A percentile compares a stretch with the other conserved stretches of the same genome.
phyloP scores from a whole-genome alignment of 768 basidiomycete genomes.

The Termitomyces sp. region DNA sequence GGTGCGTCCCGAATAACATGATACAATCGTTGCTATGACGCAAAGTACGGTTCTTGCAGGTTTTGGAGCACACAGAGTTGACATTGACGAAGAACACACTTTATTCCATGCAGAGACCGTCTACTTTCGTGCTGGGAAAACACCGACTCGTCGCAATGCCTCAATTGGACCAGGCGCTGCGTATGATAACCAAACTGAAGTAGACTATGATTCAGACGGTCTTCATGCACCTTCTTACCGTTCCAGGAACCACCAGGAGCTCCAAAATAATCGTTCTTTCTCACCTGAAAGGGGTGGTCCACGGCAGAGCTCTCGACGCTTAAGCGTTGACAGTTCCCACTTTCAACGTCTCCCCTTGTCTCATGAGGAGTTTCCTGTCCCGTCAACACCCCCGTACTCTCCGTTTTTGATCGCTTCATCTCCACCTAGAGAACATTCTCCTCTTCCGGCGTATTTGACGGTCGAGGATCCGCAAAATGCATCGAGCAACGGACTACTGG shows the following conservation, averaged over 20 bases:
- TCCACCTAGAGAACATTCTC: constrained; percentile 3
- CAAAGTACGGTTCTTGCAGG: constrained; percentile 24
- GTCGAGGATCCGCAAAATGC: constrained; percentile 37
- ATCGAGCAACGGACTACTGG: constrained; percentile 24
- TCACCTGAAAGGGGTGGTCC: not conserved
- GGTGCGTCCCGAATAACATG: constrained; percentile 40
- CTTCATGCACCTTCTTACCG: constrained; percentile 10
- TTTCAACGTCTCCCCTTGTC: constrained; percentile 30
- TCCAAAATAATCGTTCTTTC: constrained; percentile 4
- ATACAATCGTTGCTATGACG: not conserved
- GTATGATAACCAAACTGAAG: constrained; percentile 19
- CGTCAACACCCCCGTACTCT: constrained; percentile 36
- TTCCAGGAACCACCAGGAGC: constrained; percentile 9
- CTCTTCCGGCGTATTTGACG: constrained; percentile 23
- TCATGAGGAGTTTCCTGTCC: constrained; percentile 24
- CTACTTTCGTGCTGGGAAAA: constrained; percentile 64
- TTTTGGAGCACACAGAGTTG: constrained; percentile 70
- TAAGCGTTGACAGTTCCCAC: constrained; percentile 31
- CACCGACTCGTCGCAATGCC: constrained; percentile 29
- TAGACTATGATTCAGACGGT: constrained; percentile 29
- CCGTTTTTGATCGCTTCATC: constrained; percentile 18
- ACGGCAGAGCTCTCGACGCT: constrained; percentile 15
- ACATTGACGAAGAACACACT: constrained; percentile 74
- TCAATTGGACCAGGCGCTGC: constrained; percentile 47
- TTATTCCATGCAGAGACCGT: constrained; percentile 68